phyloP scores from a whole-genome alignment of 2,329 filamentous ascomycete species.

The Fusarium sp. region DNA sequence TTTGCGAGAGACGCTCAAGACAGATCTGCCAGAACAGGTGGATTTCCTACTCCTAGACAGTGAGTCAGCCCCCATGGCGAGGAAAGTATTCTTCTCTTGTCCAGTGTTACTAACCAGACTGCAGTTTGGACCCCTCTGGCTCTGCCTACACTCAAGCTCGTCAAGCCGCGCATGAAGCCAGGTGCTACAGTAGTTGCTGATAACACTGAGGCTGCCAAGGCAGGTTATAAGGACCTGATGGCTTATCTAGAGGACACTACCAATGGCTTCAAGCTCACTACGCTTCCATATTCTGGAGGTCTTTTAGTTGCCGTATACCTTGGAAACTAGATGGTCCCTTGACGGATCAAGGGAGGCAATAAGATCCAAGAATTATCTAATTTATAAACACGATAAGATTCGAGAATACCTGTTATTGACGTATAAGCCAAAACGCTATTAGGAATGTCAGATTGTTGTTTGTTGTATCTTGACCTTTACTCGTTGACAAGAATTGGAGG shows the following conservation, averaged over 20 bases:
- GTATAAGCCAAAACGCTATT: neutral
- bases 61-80: constrained; percentile 49
- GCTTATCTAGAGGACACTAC: constrained; percentile 55
- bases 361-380: neutral
- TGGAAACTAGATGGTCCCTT: neutral
- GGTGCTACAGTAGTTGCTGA: constrained; percentile 62
- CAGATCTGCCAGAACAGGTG: constrained; percentile 57
- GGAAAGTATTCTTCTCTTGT: neutral
- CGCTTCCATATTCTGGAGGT: constrained; percentile 45
- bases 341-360: neutral
- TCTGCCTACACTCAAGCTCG: constrained; percentile 59
- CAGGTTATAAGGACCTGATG: constrained; percentile 59
- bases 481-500: no score
- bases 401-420: neutral
- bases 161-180: constrained; percentile 55
- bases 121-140: constrained; percentile 66
- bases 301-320: constrained; percentile 41
- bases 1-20: constrained; percentile 61
- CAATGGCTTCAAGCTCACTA: constrained; percentile 58
- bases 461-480: neutral
- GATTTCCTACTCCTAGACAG: constrained; percentile 70
- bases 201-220: constrained; percentile 54
- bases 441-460: neutral
- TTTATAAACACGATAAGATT: neutral
- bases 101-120: neutral